Evolutionary conservation across 2,329 filamentous ascomycete genomes (phyloP), one percentile per base, ranked within the genome.

Genomic region (Hymenotorrendiella dingleyae): DNA sequence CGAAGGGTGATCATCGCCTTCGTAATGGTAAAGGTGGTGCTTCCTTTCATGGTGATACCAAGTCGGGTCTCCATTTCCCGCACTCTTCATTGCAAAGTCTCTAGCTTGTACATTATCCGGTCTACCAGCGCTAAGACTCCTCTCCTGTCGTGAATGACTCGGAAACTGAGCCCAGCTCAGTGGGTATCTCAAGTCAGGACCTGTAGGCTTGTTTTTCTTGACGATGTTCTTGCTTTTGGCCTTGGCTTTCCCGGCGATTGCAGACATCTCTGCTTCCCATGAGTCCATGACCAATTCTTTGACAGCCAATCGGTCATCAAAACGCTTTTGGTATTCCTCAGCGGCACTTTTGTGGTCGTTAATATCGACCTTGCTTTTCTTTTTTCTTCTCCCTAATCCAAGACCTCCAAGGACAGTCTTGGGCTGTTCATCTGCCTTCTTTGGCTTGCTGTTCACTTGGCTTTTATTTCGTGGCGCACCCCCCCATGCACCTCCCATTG

Each of bases 121-220:
- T 4, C 43, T 20, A 12, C 44, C 49, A 17, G 50, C 53, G 40
- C 49, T 54, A 11, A 33, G 24, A 22, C 36, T 48, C 22, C 58
- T 48, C 34, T 54, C 49, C n/a, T 45, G 26, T 2, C 58, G 53
- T 32, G 45, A 47, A 26, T 60, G 56, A 22, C 51, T 59, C 4
- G 53, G 49, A 33, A 48, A 61, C 16, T 48, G 46, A 28, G 56
- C 50, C 59, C 59, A 61, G 8, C 50, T 44, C 6, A 44, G 44
- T 12, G 59, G 59, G 40, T 52, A 58, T 33, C 51, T 46, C 10
- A 32, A 41, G 33, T 54, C 52, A 6, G 52, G 49, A 7, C 43
- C 48, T 2, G 42, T 41, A 9, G 49, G 40, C 22, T 49, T 51
- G 7, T 38, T 37, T 20, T 48, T 50, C 35, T 50, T 52, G 24